A percentile compares a stretch with the other conserved stretches of the same genome.
Conservation (phyloP, 1,284 basidiomycete genomes). For the Ceratobasidium sp. region DNA sequence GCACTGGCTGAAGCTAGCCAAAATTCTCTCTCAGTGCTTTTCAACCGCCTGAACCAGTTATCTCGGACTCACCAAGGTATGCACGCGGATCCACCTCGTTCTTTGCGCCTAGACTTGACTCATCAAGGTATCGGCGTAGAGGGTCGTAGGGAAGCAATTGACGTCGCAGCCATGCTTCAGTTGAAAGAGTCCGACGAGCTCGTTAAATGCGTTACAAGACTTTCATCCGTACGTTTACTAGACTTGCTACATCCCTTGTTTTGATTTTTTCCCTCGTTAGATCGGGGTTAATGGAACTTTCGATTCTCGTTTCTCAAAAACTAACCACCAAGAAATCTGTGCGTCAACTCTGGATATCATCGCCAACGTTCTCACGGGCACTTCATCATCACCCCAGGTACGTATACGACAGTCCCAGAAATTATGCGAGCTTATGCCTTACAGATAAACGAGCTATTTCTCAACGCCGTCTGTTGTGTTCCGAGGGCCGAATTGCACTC, state of each 20-base stretch:
- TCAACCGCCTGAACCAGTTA: background rate
- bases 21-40: background rate
- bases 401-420: background rate
- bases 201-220: slow-evolving; percentile 19
- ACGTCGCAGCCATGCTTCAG: slow-evolving; percentile 31
- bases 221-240: slow-evolving; percentile 7
- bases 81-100: background rate
- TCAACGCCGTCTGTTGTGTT: background rate
- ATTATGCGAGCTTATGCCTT: background rate
- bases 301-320: background rate
- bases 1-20: background rate
- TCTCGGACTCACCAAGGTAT: slow-evolving; percentile 6
- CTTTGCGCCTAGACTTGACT: background rate
- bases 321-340: slow-evolving; percentile 22
- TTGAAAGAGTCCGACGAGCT: slow-evolving; percentile 14
- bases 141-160: slow-evolving; percentile 9
- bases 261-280: background rate
- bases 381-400: slow-evolving; percentile 9
- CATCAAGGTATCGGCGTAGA: background rate
- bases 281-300: background rate
- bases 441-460: slow-evolving; percentile 17
- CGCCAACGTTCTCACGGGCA: background rate
- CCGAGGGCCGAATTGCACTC: background rate
- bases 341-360: background rate
- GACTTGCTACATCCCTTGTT: no score